Conservation (phyloP, 352 stramenopile species). For the Thalassiosira livingstoniorum region DNA sequence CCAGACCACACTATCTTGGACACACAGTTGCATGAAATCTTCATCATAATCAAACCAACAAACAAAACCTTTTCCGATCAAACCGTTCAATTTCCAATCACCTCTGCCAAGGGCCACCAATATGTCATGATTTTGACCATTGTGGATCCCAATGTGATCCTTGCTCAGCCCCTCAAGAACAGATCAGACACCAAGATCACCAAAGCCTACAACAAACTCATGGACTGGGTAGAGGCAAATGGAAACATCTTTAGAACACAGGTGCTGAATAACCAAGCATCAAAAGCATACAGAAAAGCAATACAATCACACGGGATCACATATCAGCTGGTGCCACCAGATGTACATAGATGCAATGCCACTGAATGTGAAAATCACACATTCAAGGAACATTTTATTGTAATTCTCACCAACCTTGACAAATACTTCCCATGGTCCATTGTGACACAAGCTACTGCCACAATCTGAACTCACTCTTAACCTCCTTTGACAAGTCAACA, state of each 20-base stretch:
- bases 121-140: conserved; percentile 55
- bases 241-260: background rate
- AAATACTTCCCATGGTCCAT: conserved; percentile 29
- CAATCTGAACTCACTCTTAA: conserved; percentile 39
- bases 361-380: conserved; percentile 60
- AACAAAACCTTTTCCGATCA: conserved; percentile 36
- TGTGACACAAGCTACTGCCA: conserved; percentile 44
- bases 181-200: conserved; percentile 1
- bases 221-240: background rate
- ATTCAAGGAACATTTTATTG: conserved; percentile 65
- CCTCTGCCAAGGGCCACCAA: conserved; percentile 36
- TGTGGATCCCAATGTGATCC: conserved; percentile 56
- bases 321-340: background rate
- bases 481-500: too few species aligned
- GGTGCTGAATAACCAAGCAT: background rate
- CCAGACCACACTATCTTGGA: background rate
- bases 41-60: background rate
- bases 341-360: background rate
- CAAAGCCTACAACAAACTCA: background rate
- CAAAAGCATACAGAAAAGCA: background rate
- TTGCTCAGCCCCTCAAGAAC: conserved; percentile 29
- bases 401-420: conserved; percentile 19
- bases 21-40: conserved; percentile 2
- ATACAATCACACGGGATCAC: background rate
- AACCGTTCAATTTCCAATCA: conserved; percentile 36